Evolutionary conservation across 2,329 filamentous ascomycete genomes (phyloP).

Genomic region (Neofusicoccum sp.): DNA sequence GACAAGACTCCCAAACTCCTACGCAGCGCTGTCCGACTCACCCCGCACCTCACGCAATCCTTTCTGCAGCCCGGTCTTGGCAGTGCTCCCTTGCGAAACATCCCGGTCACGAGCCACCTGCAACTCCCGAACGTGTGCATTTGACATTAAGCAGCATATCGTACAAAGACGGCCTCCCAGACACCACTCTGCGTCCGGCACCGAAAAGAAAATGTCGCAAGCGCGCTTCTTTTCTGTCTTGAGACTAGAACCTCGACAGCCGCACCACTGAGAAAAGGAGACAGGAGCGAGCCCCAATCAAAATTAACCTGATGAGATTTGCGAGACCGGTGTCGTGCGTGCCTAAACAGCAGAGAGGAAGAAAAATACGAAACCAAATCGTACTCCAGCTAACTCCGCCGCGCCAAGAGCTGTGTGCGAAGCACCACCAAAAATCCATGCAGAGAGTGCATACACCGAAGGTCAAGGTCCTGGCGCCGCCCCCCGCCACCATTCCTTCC

Average conservation of each 20-base stretch:
- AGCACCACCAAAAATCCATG: conserved; percentile 10
- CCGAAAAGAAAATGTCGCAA: conserved; percentile 8
- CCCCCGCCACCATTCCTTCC: not conserved
- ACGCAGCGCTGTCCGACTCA: not conserved
- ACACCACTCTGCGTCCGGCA: conserved; percentile 12
- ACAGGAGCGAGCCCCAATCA: not conserved
- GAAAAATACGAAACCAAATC: conserved; percentile 12
- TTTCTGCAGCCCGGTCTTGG: conserved; percentile 8
- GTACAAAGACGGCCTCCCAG: conserved; percentile 11
- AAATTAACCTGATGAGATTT: conserved; percentile 6
- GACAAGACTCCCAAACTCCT: not conserved
- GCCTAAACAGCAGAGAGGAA: not conserved
- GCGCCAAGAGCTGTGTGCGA: conserved; percentile 11
- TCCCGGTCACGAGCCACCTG: not conserved
- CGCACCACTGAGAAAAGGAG: not conserved
- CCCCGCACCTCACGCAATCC: conserved; percentile 1
- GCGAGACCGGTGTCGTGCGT: not conserved
- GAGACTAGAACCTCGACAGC: conserved; percentile 1
- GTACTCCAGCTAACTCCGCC: conserved; percentile 11
- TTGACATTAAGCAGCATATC: conserved; percentile 10
- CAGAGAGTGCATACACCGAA: conserved; percentile 14
- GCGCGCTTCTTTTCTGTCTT: conserved; percentile 14
- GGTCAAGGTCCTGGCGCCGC: not conserved
- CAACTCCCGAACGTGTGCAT: not conserved
- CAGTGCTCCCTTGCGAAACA: not conserved